Percentiles rank a stretch among this genome's conserved stretches.
phyloP scores from a whole-genome alignment of 202 grass and related monocot genomes.

The Tripidium arundinaceum region DNA sequence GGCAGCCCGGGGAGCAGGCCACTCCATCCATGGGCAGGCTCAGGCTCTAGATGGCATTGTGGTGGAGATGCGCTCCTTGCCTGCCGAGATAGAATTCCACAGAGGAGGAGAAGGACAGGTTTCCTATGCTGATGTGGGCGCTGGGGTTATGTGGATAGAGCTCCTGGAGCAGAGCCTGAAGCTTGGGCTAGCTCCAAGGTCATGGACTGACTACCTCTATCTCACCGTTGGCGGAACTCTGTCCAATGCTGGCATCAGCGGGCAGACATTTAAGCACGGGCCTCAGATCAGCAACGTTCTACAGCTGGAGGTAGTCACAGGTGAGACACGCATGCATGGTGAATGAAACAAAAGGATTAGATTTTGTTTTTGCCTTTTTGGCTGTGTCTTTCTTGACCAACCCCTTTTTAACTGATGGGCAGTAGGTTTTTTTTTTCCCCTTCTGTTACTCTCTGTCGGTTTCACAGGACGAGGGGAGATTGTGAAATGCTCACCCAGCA shows the following conservation, averaged over 20 bases:
- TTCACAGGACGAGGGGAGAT: conserved; percentile 68
- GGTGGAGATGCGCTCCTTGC: conserved; percentile 81
- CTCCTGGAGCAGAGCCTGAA: conserved; percentile 89
- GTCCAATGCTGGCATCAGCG: conserved; percentile 96
- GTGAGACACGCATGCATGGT: conserved; percentile 40
- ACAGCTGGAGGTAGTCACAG: conserved; percentile 87
- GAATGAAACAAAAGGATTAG: conserved; percentile 31
- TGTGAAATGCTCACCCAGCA: conserved; percentile 69
- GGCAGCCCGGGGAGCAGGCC: conserved; percentile 82
- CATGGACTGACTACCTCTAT: conserved; percentile 93
- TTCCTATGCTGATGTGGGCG: conserved; percentile 70
- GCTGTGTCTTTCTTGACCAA: conserved; percentile 30
- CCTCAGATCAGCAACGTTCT: conserved; percentile 98
- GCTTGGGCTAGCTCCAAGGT: conserved; percentile 72
- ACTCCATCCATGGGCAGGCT: conserved; percentile 91
- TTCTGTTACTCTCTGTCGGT: conserved; percentile 17
- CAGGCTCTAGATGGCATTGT: conserved; percentile 96
- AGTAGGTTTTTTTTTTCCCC: conserved; percentile 14
- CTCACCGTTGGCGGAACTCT: conserved; percentile 90
- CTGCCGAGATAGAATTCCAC: conserved; percentile 58
- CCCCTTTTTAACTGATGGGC: conserved; percentile 29
- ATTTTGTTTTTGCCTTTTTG: conserved; percentile 35
- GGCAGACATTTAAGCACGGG: conserved; percentile 94
- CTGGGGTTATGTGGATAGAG: conserved; percentile 88
- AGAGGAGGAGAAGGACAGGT: conserved; percentile 32